Conservation (phyloP, 2,329 filamentous ascomycete genomes). For the Verticillium alfalfae region DNA sequence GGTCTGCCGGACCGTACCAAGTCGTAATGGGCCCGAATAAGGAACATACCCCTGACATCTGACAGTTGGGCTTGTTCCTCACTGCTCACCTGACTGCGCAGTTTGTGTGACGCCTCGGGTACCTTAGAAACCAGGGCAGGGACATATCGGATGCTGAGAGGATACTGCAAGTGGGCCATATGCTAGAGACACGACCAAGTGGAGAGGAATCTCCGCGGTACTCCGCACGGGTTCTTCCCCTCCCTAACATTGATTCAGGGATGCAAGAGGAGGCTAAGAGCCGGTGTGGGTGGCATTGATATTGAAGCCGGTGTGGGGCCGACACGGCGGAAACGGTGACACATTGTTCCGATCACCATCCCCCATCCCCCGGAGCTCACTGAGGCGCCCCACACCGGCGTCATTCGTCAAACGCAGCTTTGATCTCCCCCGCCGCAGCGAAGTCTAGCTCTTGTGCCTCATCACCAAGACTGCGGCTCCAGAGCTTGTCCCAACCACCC, state of each 20-base stretch:
- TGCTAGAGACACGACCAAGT: background rate
- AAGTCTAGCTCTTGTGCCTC: background rate
- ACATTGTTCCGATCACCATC: background rate
- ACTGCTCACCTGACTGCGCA: background rate
- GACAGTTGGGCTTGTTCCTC: background rate
- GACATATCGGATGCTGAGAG: too few relatives aligned
- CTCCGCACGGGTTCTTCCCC: background rate
- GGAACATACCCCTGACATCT: background rate
- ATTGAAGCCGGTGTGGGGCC: background rate
- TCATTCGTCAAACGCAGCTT: background rate
- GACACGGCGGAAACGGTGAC: background rate
- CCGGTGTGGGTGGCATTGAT: background rate
- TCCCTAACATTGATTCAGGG: background rate
- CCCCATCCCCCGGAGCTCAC: background rate
- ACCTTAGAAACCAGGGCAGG: too few relatives aligned
- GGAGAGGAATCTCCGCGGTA: background rate
- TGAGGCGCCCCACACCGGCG: background rate
- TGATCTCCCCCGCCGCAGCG: background rate
- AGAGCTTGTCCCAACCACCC: background rate
- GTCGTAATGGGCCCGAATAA: background rate
- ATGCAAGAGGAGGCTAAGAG: background rate
- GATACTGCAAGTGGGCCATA: background rate
- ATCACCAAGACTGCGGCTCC: background rate
- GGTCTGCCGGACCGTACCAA: background rate
- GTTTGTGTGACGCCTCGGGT: too few relatives aligned